Conservation (phyloP, 495 filamentous ascomycete species). For the Trichocladium uniseriatum region DNA sequence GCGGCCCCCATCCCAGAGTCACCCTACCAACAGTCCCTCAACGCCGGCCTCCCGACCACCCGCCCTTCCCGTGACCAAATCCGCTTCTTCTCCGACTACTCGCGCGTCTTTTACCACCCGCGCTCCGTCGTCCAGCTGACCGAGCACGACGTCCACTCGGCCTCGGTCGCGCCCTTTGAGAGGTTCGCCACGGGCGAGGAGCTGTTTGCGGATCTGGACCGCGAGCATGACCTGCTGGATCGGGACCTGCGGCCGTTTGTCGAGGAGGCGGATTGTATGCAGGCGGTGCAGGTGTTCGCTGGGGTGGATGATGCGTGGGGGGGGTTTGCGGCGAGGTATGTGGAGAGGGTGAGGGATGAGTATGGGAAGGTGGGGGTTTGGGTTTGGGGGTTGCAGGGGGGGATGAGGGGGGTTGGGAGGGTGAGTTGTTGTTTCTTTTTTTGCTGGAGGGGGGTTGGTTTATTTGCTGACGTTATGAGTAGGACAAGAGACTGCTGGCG, state of each 20-base stretch:
- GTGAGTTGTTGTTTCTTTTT: conserved; percentile 35
- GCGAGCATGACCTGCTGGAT: conserved; percentile 80
- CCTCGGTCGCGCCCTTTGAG: conserved; percentile 57
- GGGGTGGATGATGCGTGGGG: conserved; percentile 87
- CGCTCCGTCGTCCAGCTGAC: conserved; percentile 80
- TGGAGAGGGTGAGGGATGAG: conserved; percentile 79
- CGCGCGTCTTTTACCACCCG: conserved; percentile 83
- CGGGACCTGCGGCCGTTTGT: conserved; percentile 76
- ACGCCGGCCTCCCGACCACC: conserved; percentile 53
- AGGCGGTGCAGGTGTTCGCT: conserved; percentile 75
- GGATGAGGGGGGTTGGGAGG: conserved; percentile 42
- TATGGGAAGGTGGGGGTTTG: conserved; percentile 78
- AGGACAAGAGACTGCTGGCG: conserved; percentile 23
- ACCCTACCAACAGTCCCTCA: conserved; percentile 69
- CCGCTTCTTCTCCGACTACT: conserved; percentile 94
- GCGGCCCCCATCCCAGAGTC: conserved; percentile 56
- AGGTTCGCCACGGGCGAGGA: conserved; percentile 71
- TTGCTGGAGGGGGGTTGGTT: conserved; percentile 26
- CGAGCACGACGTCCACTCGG: conserved; percentile 67
- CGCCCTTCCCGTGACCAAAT: conserved; percentile 59
- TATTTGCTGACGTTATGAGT: neutral
- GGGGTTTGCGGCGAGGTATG: conserved; percentile 70
- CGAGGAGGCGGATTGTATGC: conserved; percentile 89
- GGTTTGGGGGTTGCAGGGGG: conserved; percentile 74
- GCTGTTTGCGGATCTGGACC: conserved; percentile 70